These are phyloP conservation scores for Grosmannia huntii DNA, from an alignment of 2,329 filamentous ascomycete genomes.

Conservation along the genomic window DNA sequence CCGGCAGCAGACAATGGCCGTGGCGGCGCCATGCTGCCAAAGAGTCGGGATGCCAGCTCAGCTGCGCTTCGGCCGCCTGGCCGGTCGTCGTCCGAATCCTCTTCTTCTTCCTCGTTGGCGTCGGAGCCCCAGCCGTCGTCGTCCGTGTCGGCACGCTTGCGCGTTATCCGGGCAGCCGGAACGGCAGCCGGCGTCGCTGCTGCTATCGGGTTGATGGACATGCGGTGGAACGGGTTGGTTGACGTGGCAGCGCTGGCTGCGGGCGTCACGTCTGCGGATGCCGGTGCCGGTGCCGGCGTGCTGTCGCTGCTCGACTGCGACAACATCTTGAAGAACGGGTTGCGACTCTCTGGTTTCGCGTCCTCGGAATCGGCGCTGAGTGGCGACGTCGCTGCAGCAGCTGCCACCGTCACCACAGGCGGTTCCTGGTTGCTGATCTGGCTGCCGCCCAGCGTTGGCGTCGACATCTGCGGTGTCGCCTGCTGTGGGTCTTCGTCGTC, in stretches of 20 bases:
- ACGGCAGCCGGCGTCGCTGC: conserved; percentile 31
- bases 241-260: conserved; percentile 39
- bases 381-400: conserved; percentile 28
- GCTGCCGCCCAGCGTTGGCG: conserved; percentile 39
- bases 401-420: conserved; percentile 30
- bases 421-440: conserved; percentile 39
- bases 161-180: conserved; percentile 29
- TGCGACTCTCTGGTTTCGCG: conserved; percentile 67
- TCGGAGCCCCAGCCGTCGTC: conserved; percentile 84
- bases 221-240: conserved; percentile 94
- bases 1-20: conserved; percentile 75
- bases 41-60: conserved; percentile 85
- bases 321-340: conserved; percentile 89
- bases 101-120: conserved; percentile 42
- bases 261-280: conserved; percentile 25
- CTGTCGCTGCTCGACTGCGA: conserved; percentile 46
- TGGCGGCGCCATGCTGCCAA: conserved; percentile 92
- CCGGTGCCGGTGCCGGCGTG: conserved; percentile 30
- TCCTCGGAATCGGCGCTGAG: conserved; percentile 15
- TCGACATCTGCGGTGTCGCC: conserved; percentile 49
- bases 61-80: conserved; percentile 74
- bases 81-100: conserved; percentile 66
- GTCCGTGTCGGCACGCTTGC: conserved; percentile 39
- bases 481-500: conserved; percentile 67
- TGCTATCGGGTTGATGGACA: conserved; percentile 49